Percentiles rank a stretch among this genome's conserved stretches.
Conservation (phyloP, 1,284 basidiomycete genomes). For the Stygiomarasmius scandens region DNA sequence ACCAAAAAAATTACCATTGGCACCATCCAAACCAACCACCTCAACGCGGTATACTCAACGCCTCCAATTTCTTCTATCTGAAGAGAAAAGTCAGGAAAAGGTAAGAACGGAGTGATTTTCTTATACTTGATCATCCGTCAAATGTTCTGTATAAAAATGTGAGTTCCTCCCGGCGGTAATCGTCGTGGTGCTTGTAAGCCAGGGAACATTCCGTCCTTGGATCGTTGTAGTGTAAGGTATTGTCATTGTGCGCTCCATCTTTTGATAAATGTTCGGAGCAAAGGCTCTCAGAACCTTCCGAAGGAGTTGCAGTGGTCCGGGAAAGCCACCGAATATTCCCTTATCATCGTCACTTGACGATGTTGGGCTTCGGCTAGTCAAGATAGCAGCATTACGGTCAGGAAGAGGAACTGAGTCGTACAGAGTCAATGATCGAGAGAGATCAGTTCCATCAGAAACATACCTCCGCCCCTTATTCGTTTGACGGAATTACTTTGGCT, state of each 20-base stretch:
- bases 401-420: slow-evolving; percentile 11
- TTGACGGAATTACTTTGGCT: too few species aligned
- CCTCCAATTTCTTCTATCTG: slow-evolving; percentile 83
- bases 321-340: slow-evolving; percentile 47
- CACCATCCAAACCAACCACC: slow-evolving; percentile 50
- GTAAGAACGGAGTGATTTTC: too few species aligned
- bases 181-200: slow-evolving; percentile 35
- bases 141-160: slow-evolving; percentile 67
- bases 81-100: too few species aligned
- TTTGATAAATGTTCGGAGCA: slow-evolving; percentile 38
- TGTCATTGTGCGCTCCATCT: slow-evolving; percentile 42
- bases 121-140: slow-evolving; percentile 61
- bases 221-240: slow-evolving; percentile 32
- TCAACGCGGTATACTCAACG: slow-evolving; percentile 74
- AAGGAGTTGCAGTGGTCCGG: slow-evolving; percentile 43
- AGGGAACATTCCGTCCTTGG: slow-evolving; percentile 30
- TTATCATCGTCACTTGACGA: slow-evolving; percentile 52
- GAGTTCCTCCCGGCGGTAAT: slow-evolving; percentile 73
- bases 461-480: too few species aligned
- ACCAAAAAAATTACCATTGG: slow-evolving; percentile 38
- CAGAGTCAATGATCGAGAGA: too few species aligned
- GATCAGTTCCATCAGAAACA: too few species aligned
- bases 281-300: slow-evolving; percentile 31
- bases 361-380: neutral
- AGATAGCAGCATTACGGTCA: slow-evolving; percentile 9